Evolutionary conservation across 768 basidiomycete species (phyloP).

Genomic region (Hypholoma fasciculare): DNA sequence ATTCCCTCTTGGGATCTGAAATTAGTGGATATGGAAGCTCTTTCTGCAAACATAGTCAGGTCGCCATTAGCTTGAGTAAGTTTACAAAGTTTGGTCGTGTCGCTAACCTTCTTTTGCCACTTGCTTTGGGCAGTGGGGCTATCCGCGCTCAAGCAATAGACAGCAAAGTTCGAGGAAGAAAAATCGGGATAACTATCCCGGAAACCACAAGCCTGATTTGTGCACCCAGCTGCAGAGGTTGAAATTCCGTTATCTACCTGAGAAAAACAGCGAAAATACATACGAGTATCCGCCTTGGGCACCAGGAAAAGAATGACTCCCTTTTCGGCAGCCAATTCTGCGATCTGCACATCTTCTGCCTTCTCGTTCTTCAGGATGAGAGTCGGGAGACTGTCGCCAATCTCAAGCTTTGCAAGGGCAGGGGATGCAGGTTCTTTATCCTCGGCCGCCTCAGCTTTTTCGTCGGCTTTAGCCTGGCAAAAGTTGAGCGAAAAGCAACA

Average conservation of each 20-base stretch:
- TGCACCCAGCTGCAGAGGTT: slow-evolving; percentile 72
- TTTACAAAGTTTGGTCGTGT: not conserved
- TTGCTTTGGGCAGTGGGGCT: slow-evolving; percentile 70
- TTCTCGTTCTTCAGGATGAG: slow-evolving; percentile 84
- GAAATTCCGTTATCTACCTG: not conserved
- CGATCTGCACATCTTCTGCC: slow-evolving; percentile 73
- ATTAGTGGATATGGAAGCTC: slow-evolving; percentile 82
- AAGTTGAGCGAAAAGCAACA: slow-evolving; percentile 1
- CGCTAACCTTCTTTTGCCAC: slow-evolving; percentile 80
- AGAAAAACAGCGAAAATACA: slow-evolving; percentile 21
- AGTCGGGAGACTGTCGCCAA: slow-evolving; percentile 76
- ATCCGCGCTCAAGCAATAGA: slow-evolving; percentile 87
- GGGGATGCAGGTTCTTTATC: slow-evolving; percentile 18
- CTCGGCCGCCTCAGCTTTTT: slow-evolving; percentile 11
- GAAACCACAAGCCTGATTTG: slow-evolving; percentile 90
- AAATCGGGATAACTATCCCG: slow-evolving; percentile 83
- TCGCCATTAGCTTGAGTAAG: not conserved
- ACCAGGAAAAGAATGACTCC: slow-evolving; percentile 84
- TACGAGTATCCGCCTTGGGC: slow-evolving; percentile 85
- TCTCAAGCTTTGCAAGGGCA: slow-evolving; percentile 46
- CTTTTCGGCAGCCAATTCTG: slow-evolving; percentile 60
- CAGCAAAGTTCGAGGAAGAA: slow-evolving; percentile 60
- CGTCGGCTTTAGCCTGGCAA: slow-evolving; percentile 33
- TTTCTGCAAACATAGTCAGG: slow-evolving; percentile 48
- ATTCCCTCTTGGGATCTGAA: slow-evolving; percentile 81